phyloP scores from a whole-genome alignment of 306 rosid genomes.

The Trichosanthes cucumerina region DNA sequence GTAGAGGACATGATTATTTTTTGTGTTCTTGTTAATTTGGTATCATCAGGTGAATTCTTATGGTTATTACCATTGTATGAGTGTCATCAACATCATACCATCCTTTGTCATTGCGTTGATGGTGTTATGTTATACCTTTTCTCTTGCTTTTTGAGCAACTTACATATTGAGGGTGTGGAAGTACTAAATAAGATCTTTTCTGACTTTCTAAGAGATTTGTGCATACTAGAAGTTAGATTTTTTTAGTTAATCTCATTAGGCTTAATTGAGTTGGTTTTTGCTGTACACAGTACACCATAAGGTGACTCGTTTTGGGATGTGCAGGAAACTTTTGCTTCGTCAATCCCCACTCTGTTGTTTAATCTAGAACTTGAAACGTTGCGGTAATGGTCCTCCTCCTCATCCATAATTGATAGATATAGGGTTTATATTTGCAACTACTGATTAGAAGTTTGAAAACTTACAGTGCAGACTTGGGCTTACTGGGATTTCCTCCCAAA shows the following conservation, averaged over 20 bases:
- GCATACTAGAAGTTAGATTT: not conserved
- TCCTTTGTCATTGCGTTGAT: not conserved
- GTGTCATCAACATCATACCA: not conserved
- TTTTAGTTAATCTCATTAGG: not conserved
- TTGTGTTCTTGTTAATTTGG: not conserved
- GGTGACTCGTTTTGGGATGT: slow-evolving; percentile 24
- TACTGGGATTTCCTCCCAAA: slow-evolving; percentile 78
- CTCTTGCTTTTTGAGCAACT: not conserved
- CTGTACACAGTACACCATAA: too few species aligned
- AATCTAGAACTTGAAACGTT: slow-evolving; percentile 92
- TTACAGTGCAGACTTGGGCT: slow-evolving; percentile 96
- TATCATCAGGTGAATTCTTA: not conserved
- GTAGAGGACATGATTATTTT: not conserved
- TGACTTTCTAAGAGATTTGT: not conserved
- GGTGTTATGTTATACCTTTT: not conserved
- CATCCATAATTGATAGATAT: slow-evolving; percentile 8
- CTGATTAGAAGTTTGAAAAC: slow-evolving; percentile 24
- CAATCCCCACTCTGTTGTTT: slow-evolving; percentile 74
- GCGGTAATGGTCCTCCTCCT: slow-evolving; percentile 39
- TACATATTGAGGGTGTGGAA: not conserved
- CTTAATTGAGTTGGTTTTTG: not conserved
- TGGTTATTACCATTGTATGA: not conserved
- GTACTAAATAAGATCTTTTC: not conserved
- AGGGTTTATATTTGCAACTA: slow-evolving; percentile 16
- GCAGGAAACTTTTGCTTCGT: slow-evolving; percentile 76